phyloP scores from a whole-genome alignment of 768 basidiomycete genomes.

The Suillus cothurnatus region DNA sequence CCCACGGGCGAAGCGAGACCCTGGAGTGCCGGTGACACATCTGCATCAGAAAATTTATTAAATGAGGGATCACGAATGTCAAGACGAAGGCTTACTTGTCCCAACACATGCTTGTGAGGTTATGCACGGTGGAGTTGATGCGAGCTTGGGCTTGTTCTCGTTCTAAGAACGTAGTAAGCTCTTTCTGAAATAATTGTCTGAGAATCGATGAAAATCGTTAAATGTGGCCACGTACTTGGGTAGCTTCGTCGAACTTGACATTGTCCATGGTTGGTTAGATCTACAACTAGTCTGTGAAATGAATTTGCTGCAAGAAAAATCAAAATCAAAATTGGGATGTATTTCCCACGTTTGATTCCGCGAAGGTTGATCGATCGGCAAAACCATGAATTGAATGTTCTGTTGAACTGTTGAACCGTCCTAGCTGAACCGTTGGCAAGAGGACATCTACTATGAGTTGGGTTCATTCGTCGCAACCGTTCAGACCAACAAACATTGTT shows the following conservation, averaged over 20 bases:
- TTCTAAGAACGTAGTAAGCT: slow-evolving; percentile 78
- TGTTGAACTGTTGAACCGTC: not conserved
- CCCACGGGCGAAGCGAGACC: slow-evolving; percentile 72
- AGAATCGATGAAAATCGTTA: slow-evolving; percentile 9
- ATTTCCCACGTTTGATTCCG: slow-evolving; percentile 13
- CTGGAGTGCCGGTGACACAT: slow-evolving; percentile 80
- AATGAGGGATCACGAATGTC: not conserved
- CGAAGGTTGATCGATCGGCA: slow-evolving; percentile 13
- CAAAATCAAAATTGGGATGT: slow-evolving; percentile 11
- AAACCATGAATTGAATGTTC: not conserved
- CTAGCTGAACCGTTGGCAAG: not conserved
- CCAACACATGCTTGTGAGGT: slow-evolving; percentile 86
- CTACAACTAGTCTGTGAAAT: not conserved
- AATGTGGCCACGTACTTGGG: slow-evolving; percentile 51
- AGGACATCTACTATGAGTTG: not conserved
- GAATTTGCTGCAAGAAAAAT: slow-evolving; percentile 19
- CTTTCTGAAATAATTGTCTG: slow-evolving; percentile 56
- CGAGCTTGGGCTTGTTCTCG: slow-evolving; percentile 79
- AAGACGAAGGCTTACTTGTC: slow-evolving; percentile 67
- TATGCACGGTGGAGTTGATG: slow-evolving; percentile 70
- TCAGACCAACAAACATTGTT: not conserved
- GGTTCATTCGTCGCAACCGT: slow-evolving; percentile 1
- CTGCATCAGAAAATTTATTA: slow-evolving; percentile 41
- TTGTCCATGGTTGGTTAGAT: slow-evolving; percentile 41
- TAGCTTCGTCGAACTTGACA: slow-evolving; percentile 73